A percentile compares a stretch with the other conserved stretches of the same genome.
These are phyloP conservation scores for Hypsizygus marmoreus DNA, from an alignment of 768 basidiomycete species.

Conservation along the genomic window DNA sequence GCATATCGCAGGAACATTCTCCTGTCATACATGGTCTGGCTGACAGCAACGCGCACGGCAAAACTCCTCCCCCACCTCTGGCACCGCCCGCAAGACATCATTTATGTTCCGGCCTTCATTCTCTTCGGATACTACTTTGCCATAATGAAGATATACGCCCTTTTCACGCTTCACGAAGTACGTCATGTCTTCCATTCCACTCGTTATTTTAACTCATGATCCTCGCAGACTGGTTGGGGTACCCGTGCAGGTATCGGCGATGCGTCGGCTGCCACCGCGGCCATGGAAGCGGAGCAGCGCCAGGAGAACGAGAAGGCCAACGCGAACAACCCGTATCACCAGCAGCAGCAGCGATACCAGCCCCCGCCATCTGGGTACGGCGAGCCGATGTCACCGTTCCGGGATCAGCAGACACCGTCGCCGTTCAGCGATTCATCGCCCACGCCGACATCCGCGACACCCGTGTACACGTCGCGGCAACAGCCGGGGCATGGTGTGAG, in stretches of 20 bases:
- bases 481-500: slow-evolving; percentile 16
- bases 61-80: slow-evolving; percentile 87
- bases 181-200: slow-evolving; percentile 16
- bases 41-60: slow-evolving; percentile 68
- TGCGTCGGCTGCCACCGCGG: slow-evolving; percentile 73
- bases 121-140: slow-evolving; percentile 93
- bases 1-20: slow-evolving; percentile 63
- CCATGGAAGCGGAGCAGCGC: too few relatives aligned
- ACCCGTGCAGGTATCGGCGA: slow-evolving; percentile 94
- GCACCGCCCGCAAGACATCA: slow-evolving; percentile 72
- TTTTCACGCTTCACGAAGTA: slow-evolving; percentile 88
- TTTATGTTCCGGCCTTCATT: slow-evolving; percentile 85
- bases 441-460: slow-evolving; percentile 17
- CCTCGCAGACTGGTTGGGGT: slow-evolving; percentile 82
- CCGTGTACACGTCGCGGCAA: slow-evolving; percentile 21
- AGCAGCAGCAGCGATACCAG: slow-evolving; percentile 19
- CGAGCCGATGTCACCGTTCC: slow-evolving; percentile 26
- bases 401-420: slow-evolving; percentile 28
- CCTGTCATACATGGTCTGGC: slow-evolving; percentile 67
- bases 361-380: slow-evolving; percentile 5
- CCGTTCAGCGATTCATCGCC: slow-evolving; percentile 27
- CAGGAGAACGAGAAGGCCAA: slow-evolving; percentile 34
- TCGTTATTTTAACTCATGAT: not conserved
- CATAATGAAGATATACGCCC: slow-evolving; percentile 91
- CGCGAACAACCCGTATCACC: slow-evolving; percentile 30